Evolutionary conservation across 306 rosid genomes (phyloP).

Genomic region (Heteromeles arbutifolia): DNA sequence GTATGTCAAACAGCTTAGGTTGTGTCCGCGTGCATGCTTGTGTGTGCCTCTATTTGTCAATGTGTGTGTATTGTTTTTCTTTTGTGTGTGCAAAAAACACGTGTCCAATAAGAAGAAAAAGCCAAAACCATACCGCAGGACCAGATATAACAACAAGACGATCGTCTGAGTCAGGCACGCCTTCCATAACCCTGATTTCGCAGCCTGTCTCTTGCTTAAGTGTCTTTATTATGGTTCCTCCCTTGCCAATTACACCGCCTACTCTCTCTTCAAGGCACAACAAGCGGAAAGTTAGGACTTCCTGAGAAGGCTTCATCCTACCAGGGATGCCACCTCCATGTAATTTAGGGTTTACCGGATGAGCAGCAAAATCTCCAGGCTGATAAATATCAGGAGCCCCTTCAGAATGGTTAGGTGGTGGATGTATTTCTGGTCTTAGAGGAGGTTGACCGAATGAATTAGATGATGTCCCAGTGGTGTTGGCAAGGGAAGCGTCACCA

Average conservation of each 20-base stretch:
- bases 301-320: conserved; percentile 52
- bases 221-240: conserved; percentile 61
- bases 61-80: neutral
- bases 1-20: conserved; percentile 18
- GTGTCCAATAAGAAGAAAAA: neutral
- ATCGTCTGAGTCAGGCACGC: conserved; percentile 51
- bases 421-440: conserved; percentile 27
- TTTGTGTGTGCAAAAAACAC: neutral
- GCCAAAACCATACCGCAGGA: conserved; percentile 58
- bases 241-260: conserved; percentile 86
- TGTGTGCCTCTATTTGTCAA: neutral
- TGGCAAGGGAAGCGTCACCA: conserved; percentile 33
- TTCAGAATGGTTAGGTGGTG: conserved; percentile 38
- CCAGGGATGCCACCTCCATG: conserved; percentile 61
- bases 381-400: conserved; percentile 42
- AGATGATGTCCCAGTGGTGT: conserved; percentile 42
- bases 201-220: conserved; percentile 80
- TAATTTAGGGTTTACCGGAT: conserved; percentile 44
- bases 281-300: conserved; percentile 63
- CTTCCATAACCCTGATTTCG: conserved; percentile 79
- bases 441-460: conserved; percentile 41
- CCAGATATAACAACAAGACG: conserved; percentile 73
- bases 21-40: neutral
- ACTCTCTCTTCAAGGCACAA: conserved; percentile 75
- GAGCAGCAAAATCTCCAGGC: conserved; percentile 42